These are phyloP conservation scores for Candida chauliodis DNA, from an alignment of 805 yeast genomes.

Conservation along the genomic window DNA sequence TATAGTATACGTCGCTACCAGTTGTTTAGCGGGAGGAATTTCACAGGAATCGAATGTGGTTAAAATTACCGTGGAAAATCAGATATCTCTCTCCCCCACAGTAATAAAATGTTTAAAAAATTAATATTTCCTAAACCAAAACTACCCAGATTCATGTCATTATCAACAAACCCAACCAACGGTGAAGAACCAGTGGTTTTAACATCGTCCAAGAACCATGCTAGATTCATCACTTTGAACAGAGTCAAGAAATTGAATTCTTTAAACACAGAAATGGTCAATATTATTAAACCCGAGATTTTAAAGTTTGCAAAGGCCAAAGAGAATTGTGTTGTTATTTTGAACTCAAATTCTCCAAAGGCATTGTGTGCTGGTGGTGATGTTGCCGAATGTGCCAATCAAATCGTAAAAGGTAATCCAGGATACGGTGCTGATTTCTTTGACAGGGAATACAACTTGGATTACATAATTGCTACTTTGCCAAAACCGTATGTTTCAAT, in stretches of 20 bases:
- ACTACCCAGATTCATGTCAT: not conserved
- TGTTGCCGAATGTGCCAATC: constrained; percentile 72
- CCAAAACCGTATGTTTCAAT: constrained; percentile 82
- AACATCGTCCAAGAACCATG: constrained; percentile 57
- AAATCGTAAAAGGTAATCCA: constrained; percentile 46
- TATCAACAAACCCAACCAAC: constrained; percentile 1
- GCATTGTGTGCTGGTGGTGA: constrained; percentile 97
- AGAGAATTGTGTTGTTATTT: constrained; percentile 59
- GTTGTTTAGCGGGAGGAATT: not conserved
- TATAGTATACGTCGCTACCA: not conserved
- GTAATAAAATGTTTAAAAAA: not conserved
- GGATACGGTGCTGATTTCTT: constrained; percentile 62
- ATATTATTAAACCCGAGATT: constrained; percentile 66
- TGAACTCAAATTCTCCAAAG: constrained; percentile 62
- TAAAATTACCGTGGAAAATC: constrained; percentile 2
- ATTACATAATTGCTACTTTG: constrained; percentile 77
- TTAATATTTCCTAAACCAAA: constrained; percentile 1
- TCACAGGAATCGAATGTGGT: not conserved
- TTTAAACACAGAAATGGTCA: constrained; percentile 70
- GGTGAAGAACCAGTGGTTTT: constrained; percentile 47
- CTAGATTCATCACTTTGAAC: constrained; percentile 73
- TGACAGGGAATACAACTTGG: constrained; percentile 74
- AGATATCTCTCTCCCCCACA: too few relatives aligned
- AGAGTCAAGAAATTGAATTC: constrained; percentile 85
- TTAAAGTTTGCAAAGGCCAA: constrained; percentile 72